Evolutionary conservation across 257 asterid species (phyloP).

Genomic region (Jacaranda mimosifolia): DNA sequence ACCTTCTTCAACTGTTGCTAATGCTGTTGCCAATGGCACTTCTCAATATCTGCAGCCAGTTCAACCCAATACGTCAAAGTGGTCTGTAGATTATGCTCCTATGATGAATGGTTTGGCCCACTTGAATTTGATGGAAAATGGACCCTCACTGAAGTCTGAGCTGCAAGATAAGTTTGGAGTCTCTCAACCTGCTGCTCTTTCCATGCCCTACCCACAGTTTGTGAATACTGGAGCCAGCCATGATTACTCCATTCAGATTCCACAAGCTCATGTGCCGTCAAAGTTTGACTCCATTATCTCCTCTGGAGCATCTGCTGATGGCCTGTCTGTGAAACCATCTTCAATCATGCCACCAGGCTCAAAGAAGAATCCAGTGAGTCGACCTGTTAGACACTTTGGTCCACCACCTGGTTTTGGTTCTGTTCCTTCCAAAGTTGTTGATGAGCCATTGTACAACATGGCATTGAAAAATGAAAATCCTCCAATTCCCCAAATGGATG

Average conservation of each 20-base stretch:
- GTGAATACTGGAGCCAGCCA: conserved; percentile 45
- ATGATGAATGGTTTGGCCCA: conserved; percentile 59
- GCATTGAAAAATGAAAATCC: conserved; percentile 54
- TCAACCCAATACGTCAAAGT: conserved; percentile 53
- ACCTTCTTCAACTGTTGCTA: conserved; percentile 41
- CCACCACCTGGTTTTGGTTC: conserved; percentile 99
- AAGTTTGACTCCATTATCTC: conserved; percentile 60
- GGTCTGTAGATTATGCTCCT: conserved; percentile 63
- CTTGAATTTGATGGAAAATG: conserved; percentile 67
- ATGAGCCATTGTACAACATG: conserved; percentile 53
- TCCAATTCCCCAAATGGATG: conserved; percentile 61
- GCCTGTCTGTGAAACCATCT: conserved; percentile 53
- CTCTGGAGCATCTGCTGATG: conserved; percentile 50
- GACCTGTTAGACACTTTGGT: conserved; percentile 87
- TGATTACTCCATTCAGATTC: conserved; percentile 45
- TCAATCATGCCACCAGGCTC: conserved; percentile 58
- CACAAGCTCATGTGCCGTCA: conserved; percentile 56
- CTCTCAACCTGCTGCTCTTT: conserved; percentile 56
- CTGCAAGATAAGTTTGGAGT: conserved; percentile 58
- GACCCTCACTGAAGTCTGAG: conserved; percentile 48
- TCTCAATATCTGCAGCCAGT: conserved; percentile 58
- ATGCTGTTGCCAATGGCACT: conserved; percentile 39
- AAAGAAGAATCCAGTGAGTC: conserved; percentile 88
- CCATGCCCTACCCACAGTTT: conserved; percentile 60
- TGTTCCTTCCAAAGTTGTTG: conserved; percentile 66